Percentiles rank a stretch among this genome's conserved stretches.
These are phyloP conservation scores for Trypanosoma congolense DNA, from an alignment of 208 protist species.

Conservation along the genomic window DNA sequence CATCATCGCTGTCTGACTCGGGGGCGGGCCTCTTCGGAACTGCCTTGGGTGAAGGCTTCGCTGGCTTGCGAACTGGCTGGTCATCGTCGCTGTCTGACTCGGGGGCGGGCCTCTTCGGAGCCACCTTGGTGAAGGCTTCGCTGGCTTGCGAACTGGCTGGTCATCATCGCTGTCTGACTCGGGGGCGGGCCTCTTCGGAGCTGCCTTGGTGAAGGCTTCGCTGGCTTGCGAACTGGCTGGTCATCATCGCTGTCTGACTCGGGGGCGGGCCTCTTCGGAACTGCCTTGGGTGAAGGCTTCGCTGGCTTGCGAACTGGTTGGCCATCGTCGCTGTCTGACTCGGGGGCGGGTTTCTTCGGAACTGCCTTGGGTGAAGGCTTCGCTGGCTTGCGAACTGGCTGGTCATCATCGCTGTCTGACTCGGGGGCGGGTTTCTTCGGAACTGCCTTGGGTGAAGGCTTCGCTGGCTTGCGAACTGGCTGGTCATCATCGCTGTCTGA, in stretches of 20 bases:
- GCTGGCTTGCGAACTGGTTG: neutral
- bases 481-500: constrained; percentile 27
- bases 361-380: neutral
- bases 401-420: constrained; percentile 18
- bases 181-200: neutral
- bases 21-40: neutral
- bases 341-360: neutral
- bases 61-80: neutral
- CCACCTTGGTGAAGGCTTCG: neutral
- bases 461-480: constrained; percentile 25
- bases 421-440: constrained; percentile 23
- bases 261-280: neutral
- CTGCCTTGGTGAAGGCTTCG: neutral
- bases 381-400: neutral
- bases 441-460: constrained; percentile 16
- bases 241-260: constrained; percentile 6
- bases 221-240: neutral
- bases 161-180: constrained; percentile 6
- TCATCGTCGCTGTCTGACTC: constrained; percentile 7
- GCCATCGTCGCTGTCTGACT: constrained; percentile 5
- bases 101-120: neutral
- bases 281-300: neutral
- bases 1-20: constrained; percentile 4
- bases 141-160: neutral
- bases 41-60: neutral